These are phyloP conservation scores for Cladosporium sp. DNA, from an alignment of 2,329 filamentous ascomycete genomes.

Conservation along the genomic window DNA sequence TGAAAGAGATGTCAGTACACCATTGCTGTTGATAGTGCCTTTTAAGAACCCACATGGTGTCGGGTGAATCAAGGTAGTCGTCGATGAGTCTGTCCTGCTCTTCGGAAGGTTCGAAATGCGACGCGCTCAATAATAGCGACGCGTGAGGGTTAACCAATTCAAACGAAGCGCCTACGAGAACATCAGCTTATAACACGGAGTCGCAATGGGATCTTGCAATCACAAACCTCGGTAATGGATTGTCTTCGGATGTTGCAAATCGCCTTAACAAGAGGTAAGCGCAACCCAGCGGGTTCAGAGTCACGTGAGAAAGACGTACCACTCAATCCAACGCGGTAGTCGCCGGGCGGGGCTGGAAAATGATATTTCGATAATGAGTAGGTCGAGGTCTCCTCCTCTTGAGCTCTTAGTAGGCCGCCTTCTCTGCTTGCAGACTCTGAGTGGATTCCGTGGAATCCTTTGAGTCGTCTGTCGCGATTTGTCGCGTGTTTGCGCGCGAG, in stretches of 20 bases:
- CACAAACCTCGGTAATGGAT: conserved; percentile 21
- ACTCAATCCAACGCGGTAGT: conserved; percentile 23
- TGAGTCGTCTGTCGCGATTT: neutral
- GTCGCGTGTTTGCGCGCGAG: neutral
- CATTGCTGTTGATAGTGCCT: neutral
- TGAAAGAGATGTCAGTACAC: neutral
- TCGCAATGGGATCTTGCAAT: neutral
- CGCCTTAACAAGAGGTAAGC: conserved; percentile 6
- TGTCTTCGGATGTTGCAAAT: conserved; percentile 20
- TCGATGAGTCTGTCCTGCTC: conserved; percentile 29
- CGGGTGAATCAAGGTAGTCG: conserved; percentile 25
- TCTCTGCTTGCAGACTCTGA: conserved; percentile 9
- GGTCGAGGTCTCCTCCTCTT: conserved; percentile 14
- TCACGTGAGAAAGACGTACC: conserved; percentile 17
- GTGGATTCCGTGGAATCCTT: conserved; percentile 1
- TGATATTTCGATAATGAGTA: conserved; percentile 24
- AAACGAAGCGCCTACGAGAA: conserved; percentile 25
- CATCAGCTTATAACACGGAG: neutral
- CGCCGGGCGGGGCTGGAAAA: conserved; percentile 25
- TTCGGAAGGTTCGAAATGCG: conserved; percentile 27
- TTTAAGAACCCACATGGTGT: neutral
- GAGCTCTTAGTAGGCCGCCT: neutral
- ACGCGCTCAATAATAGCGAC: conserved; percentile 24
- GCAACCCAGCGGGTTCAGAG: neutral
- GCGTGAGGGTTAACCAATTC: conserved; percentile 31